These are phyloP conservation scores for Penicillium lividum DNA, from an alignment of 495 filamentous ascomycete genomes.

Conservation along the genomic window DNA sequence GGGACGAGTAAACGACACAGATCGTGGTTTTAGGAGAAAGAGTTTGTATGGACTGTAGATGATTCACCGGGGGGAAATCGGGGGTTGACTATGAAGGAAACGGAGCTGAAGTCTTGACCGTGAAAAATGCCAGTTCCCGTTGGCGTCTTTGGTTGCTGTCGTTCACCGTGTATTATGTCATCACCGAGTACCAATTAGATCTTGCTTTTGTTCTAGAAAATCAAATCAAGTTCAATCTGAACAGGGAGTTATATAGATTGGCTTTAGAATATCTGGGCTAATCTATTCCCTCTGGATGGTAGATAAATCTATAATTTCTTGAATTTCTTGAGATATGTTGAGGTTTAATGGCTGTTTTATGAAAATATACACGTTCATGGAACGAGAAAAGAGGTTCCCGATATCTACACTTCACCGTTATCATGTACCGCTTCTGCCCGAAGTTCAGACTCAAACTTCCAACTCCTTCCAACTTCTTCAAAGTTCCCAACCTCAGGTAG, in stretches of 20 bases:
- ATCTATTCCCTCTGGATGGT: not conserved
- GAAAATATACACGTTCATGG: not conserved
- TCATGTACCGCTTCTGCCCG: constrained; percentile 22
- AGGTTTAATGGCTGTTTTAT: not conserved
- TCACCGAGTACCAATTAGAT: constrained; percentile 4
- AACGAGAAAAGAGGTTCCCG: constrained; percentile 14
- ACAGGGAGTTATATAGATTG: not conserved
- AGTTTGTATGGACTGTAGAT: constrained; percentile 20
- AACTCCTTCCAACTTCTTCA: constrained; percentile 4
- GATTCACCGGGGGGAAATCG: constrained; percentile 26
- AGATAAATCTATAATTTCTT: not conserved
- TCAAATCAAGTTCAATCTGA: not conserved
- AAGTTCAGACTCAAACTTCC: constrained; percentile 5
- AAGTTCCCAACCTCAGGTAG: not conserved
- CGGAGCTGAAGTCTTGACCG: constrained; percentile 31
- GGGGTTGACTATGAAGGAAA: constrained; percentile 20
- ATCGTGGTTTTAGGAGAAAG: constrained; percentile 12
- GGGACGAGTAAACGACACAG: constrained; percentile 30
- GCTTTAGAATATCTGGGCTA: not conserved
- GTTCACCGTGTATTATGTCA: constrained; percentile 32
- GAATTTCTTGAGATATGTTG: not conserved
- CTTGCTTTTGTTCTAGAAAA: not conserved
- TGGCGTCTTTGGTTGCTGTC: constrained; percentile 36
- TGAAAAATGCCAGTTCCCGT: constrained; percentile 38
- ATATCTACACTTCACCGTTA: constrained; percentile 23